Evolutionary conservation across 306 rosid species (phyloP).

Genomic region (Mimosa pudica): DNA sequence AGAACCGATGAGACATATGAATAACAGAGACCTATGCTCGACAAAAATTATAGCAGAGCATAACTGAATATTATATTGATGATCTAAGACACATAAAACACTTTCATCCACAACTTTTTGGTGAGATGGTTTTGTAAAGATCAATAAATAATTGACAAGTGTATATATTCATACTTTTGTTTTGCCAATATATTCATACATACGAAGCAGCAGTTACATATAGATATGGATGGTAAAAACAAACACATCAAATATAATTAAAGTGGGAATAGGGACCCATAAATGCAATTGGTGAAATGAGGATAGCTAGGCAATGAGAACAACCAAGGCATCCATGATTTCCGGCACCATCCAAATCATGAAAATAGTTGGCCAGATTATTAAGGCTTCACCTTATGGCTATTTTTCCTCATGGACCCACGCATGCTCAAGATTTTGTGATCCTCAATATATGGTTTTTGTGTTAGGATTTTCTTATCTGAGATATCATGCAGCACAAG

Average conservation of each 20-base stretch:
- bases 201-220: background rate
- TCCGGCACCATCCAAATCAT: constrained; percentile 43
- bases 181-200: background rate
- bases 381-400: constrained; percentile 28
- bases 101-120: constrained; percentile 7
- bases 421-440: background rate
- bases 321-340: constrained; percentile 24
- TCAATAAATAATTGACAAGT: constrained; percentile 19
- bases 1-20: background rate
- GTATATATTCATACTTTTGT: background rate
- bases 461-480: constrained; percentile 1
- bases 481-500: background rate
- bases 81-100: background rate
- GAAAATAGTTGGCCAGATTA: constrained; percentile 38
- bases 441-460: background rate
- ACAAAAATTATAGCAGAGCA: background rate
- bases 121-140: constrained; percentile 1
- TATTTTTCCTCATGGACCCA: constrained; percentile 31
- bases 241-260: background rate
- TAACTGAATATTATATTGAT: background rate
- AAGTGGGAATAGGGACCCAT: constrained; percentile 16
- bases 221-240: background rate
- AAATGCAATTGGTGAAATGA: constrained; percentile 33
- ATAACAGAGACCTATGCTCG: background rate
- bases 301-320: constrained; percentile 20